Evolutionary conservation across 768 basidiomycete genomes (phyloP), one percentile per base, ranked within the genome.

Genomic region (Podaxis sp.): DNA sequence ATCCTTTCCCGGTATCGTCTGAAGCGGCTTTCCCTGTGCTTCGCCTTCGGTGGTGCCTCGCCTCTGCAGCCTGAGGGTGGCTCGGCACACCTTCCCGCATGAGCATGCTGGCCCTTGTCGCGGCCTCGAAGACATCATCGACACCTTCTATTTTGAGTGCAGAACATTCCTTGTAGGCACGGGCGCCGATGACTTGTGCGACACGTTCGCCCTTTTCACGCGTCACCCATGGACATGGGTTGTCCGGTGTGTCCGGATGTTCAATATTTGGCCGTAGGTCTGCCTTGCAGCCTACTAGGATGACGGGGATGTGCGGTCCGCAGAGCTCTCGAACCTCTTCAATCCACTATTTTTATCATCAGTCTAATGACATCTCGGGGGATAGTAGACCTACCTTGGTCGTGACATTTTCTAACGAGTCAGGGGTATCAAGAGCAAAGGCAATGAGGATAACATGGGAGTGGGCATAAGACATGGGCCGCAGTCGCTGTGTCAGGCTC

Each of bases 381-480:
- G 52, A 53, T 33, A 17, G 49, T 19, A 50, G 29, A 24, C 49
- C 78, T 70, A 90, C 95, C 86, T 98, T 98, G 66, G 89, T 88
- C 22, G 88, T 83, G 22, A 98, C 96, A 78, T 98, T 98, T 67
- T 98, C 96, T 62, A 98, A 80, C 41, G 94, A 96, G 77, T 98
- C 97, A 24, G 94, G 94, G 40, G 94, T 94, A 76, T 98, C 96
- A 69, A 98, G 87, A 55, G 94, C 86, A 73, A 96, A 99, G 50
- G 96, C 96, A 71, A 99, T 98, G 66, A 99, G 86, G 72, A 99
- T 97, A 70, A 99, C 93, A 76, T 99, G 97, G 64, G 96, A 97
- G 80, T 97, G 94, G 57, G 95, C 94, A 77, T 98, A 98, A 52
- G 95, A 97, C 76, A 99, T 86, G 52, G 97, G 97, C 68, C 97